These are phyloP conservation scores for Clavispora carvajalis DNA, from an alignment of 805 yeast genomes.

Conservation along the genomic window DNA sequence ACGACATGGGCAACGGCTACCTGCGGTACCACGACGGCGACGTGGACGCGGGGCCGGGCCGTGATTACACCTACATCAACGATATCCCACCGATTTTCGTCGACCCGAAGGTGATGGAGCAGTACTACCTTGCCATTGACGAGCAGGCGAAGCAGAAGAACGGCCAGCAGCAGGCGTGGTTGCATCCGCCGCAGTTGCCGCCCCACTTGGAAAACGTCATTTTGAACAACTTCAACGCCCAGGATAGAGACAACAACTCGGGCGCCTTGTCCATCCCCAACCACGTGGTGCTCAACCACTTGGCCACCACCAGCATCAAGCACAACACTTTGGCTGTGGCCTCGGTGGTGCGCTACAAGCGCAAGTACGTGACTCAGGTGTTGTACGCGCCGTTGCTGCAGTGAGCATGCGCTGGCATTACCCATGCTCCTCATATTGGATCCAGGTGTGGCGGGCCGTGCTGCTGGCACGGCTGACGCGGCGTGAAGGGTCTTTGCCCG, in stretches of 20 bases:
- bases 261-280: constrained; percentile 92
- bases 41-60: constrained; percentile 20
- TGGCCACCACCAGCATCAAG: constrained; percentile 93
- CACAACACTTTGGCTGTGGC: constrained; percentile 94
- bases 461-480: too few relatives aligned
- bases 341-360: constrained; percentile 78
- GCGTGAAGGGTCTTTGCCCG: too few relatives aligned
- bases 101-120: constrained; percentile 84
- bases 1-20: constrained; percentile 81
- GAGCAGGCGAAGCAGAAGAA: constrained; percentile 54
- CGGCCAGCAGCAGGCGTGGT: constrained; percentile 56
- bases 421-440: not conserved
- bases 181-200: constrained; percentile 94
- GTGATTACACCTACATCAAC: constrained; percentile 44
- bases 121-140: constrained; percentile 72
- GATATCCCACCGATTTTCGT: constrained; percentile 80
- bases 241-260: constrained; percentile 70
- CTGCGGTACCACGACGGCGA: constrained; percentile 65
- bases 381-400: constrained; percentile 67
- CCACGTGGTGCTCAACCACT: constrained; percentile 88
- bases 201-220: constrained; percentile 95
- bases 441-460: too few relatives aligned
- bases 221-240: constrained; percentile 59
- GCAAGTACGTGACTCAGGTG: constrained; percentile 87
- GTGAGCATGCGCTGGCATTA: too few relatives aligned